These are phyloP conservation scores for Cryptococcus sp. DNA, from an alignment of 1,284 basidiomycete species.

Conservation along the genomic window DNA sequence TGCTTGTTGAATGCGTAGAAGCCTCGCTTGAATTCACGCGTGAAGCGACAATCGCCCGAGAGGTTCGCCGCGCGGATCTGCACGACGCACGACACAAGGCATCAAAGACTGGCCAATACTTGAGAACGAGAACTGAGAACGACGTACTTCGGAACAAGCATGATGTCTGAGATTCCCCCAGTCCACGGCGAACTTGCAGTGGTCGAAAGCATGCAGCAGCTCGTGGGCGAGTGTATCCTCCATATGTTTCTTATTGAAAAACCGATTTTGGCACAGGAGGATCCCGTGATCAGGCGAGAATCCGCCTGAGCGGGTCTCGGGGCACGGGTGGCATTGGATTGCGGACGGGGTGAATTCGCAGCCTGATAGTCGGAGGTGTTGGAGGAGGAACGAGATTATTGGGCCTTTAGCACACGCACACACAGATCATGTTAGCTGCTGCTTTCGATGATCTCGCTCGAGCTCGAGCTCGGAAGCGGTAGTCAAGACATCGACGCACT, in stretches of 20 bases:
- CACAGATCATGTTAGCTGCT: not conserved
- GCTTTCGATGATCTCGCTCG: no score
- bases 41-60: slow-evolving; percentile 86
- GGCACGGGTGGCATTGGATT: slow-evolving; percentile 81
- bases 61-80: slow-evolving; percentile 93
- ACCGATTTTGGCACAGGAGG: slow-evolving; percentile 78
- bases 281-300: slow-evolving; percentile 77
- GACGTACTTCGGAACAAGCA: slow-evolving; percentile 87
- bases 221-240: slow-evolving; percentile 93
- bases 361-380: slow-evolving; percentile 70
- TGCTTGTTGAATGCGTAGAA: slow-evolving; percentile 85
- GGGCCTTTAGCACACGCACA: slow-evolving; percentile 64
- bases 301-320: slow-evolving; percentile 72
- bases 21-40: slow-evolving; percentile 71
- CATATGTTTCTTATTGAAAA: slow-evolving; percentile 80
- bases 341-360: slow-evolving; percentile 68
- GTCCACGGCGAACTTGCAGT: slow-evolving; percentile 89
- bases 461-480: not conserved
- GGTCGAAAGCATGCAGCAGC: slow-evolving; percentile 94
- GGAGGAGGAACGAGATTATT: slow-evolving; percentile 80
- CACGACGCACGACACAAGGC: not conserved
- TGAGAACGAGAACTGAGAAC: not conserved
- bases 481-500: slow-evolving; percentile 44
- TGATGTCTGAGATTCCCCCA: slow-evolving; percentile 89
- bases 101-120: not conserved